Evolutionary conservation across 1,284 basidiomycete species (phyloP).

Genomic region (Rhodotorula sp.): DNA sequence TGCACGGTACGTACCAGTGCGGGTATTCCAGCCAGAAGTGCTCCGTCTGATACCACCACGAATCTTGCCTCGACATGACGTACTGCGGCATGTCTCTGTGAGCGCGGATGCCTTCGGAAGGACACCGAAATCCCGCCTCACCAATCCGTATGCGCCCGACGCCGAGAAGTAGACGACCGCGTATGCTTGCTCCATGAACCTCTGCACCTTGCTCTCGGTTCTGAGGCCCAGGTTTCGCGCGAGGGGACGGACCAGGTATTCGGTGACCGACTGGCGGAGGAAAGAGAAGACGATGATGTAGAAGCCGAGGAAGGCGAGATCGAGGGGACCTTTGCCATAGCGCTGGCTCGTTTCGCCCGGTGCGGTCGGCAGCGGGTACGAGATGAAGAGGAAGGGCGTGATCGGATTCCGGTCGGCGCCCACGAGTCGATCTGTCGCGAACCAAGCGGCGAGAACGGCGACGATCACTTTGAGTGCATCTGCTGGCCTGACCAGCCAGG

Average conservation of each 20-base stretch:
- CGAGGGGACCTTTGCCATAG: slow-evolving; percentile 71
- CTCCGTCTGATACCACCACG: slow-evolving; percentile 83
- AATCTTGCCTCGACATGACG: slow-evolving; percentile 83
- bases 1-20: slow-evolving; percentile 55
- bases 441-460: slow-evolving; percentile 17
- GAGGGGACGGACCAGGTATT: slow-evolving; percentile 69
- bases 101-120: not conserved
- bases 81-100: slow-evolving; percentile 53
- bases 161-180: slow-evolving; percentile 74
- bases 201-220: slow-evolving; percentile 65
- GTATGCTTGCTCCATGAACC: slow-evolving; percentile 90
- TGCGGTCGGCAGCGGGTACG: slow-evolving; percentile 58
- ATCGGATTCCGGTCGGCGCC: slow-evolving; percentile 66
- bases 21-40: slow-evolving; percentile 86
- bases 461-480: slow-evolving; percentile 28
- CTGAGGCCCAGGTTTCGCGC: slow-evolving; percentile 70
- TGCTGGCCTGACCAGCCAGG: slow-evolving; percentile 35
- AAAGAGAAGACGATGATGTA: slow-evolving; percentile 91
- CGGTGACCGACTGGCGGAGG: slow-evolving; percentile 73
- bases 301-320: slow-evolving; percentile 80
- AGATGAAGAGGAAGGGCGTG: slow-evolving; percentile 70
- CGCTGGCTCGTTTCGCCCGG: slow-evolving; percentile 57
- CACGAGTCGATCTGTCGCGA: slow-evolving; percentile 17
- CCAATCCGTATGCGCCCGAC: slow-evolving; percentile 72
- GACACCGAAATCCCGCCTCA: slow-evolving; percentile 53